phyloP scores from a whole-genome alignment of 164 flowering plant genomes.

The Vitis vinifera region DNA sequence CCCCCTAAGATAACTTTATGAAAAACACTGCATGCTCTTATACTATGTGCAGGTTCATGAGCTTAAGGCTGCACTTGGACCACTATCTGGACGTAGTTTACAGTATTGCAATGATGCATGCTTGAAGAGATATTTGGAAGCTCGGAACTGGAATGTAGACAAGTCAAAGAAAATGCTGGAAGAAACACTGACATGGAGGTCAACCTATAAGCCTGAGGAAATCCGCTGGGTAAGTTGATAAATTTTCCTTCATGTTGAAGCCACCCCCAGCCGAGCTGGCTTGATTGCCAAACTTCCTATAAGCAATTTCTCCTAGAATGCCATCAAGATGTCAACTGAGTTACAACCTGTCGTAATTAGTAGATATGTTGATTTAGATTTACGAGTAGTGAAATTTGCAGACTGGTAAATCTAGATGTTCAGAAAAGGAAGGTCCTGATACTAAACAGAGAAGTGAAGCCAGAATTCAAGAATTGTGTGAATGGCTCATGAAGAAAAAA shows the following conservation, averaged over 20 bases:
- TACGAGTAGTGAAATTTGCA: no score
- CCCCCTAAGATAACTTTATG: no score
- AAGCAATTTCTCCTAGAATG: no score
- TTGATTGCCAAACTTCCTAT: background rate
- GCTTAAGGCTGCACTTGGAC: conserved; percentile 75
- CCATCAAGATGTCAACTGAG: no score
- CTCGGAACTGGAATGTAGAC: conserved; percentile 88
- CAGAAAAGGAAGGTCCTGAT: no score
- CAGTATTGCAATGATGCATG: conserved; percentile 78
- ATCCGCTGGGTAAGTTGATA: conserved; percentile 77
- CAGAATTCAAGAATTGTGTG: no score
- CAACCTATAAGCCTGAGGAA: conserved; percentile 86
- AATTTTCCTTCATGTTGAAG: background rate
- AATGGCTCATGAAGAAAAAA: no score
- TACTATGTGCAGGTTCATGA: conserved; percentile 56
- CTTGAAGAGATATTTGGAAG: conserved; percentile 81
- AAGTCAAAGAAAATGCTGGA: conserved; percentile 93
- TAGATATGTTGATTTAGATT: no score
- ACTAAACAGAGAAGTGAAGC: no score
- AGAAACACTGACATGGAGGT: conserved; percentile 87
- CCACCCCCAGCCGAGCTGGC: no score
- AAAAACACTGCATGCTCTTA: background rate
- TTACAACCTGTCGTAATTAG: no score
- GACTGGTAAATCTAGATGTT: no score
- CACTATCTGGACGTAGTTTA: conserved; percentile 56